Conservation (phyloP, 176 grass and related monocot species). For the Stipa capillata region DNA sequence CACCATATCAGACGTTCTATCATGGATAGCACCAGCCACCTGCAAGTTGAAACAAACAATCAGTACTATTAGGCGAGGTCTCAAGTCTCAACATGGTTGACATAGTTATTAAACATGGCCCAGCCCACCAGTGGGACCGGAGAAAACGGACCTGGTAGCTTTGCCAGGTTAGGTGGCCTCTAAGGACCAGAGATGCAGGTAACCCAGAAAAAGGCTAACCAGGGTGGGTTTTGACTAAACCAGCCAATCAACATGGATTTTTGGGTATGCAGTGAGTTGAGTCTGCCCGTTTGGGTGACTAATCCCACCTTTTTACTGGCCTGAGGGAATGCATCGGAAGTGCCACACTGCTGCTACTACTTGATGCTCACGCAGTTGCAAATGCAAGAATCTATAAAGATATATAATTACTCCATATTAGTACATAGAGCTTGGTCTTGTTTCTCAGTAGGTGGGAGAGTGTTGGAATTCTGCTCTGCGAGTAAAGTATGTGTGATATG, state of each 20-base stretch:
- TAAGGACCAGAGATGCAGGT: background rate
- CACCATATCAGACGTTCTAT: slow-evolving; percentile 91
- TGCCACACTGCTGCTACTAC: background rate
- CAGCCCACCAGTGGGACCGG: background rate
- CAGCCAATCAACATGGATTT: background rate
- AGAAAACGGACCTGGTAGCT: background rate
- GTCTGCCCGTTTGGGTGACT: background rate
- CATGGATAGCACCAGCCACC: slow-evolving; percentile 60
- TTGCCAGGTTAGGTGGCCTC: background rate
- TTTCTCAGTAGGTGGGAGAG: background rate
- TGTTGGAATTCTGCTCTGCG: background rate
- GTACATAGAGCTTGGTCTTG: background rate
- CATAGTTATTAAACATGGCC: background rate
- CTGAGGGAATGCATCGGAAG: background rate
- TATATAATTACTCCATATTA: background rate
- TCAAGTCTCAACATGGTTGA: background rate
- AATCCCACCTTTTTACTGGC: background rate
- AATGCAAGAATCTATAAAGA: background rate
- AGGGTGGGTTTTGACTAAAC: background rate
- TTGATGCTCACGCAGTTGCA: background rate
- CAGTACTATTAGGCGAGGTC: background rate
- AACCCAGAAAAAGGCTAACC: background rate
- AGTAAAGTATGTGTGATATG: background rate
- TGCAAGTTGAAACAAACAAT: slow-evolving; percentile 35
- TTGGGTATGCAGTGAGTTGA: background rate